These are phyloP conservation scores for Cryptococcus sp. DNA, from an alignment of 1,284 basidiomycete species.

Conservation along the genomic window DNA sequence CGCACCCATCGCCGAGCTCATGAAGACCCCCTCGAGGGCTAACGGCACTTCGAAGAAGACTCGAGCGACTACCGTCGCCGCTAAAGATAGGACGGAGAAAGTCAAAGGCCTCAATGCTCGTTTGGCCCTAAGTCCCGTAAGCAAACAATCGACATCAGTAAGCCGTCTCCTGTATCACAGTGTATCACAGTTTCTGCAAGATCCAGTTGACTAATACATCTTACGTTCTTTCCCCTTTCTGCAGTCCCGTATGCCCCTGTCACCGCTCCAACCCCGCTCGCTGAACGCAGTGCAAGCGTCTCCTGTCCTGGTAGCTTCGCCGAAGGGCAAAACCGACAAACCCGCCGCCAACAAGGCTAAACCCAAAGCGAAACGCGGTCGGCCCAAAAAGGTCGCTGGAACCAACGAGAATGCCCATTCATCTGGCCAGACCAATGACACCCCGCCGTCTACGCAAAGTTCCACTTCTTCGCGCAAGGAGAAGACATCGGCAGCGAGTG, in stretches of 20 bases:
- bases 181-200: too few relatives aligned
- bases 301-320: constrained; percentile 2
- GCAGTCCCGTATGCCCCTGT: constrained; percentile 21
- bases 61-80: constrained; percentile 38
- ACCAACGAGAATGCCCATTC: neutral
- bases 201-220: too few relatives aligned
- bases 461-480: constrained; percentile 7
- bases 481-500: neutral
- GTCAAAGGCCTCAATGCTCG: constrained; percentile 37
- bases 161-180: neutral
- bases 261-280: constrained; percentile 38
- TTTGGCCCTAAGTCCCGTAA: constrained; percentile 36
- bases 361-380: constrained; percentile 11
- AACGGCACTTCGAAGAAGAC: constrained; percentile 51
- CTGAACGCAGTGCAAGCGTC: constrained; percentile 23
- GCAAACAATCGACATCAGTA: constrained; percentile 21
- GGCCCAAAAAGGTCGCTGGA: constrained; percentile 3
- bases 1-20: constrained; percentile 47
- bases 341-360: constrained; percentile 9
- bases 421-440: constrained; percentile 6
- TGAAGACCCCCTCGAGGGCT: constrained; percentile 53
- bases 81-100: constrained; percentile 40
- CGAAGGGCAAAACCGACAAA: constrained; percentile 14
- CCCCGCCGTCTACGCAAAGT: neutral
- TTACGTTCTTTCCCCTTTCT: too few relatives aligned